Evolutionary conservation across 2,329 filamentous ascomycete species (phyloP).

Genomic region (Aspergillus brasiliensis): DNA sequence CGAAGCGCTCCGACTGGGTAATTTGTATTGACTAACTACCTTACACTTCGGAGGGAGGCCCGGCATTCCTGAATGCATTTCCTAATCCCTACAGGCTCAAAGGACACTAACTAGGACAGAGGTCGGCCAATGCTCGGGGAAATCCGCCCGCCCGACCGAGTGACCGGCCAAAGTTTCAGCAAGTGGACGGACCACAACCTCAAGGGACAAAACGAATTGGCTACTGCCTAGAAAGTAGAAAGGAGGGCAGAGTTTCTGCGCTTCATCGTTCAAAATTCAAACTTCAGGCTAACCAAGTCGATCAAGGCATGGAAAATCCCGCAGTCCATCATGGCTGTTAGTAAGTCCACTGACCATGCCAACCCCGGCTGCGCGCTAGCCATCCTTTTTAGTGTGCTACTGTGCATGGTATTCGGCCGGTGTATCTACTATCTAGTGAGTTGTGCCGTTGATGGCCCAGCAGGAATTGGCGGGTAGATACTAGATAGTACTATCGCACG

Average conservation of each 20-base stretch:
- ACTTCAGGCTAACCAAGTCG: neutral
- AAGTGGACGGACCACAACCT: neutral
- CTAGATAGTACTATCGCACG: too few relatives aligned
- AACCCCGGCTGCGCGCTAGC: neutral
- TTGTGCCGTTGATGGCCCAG: neutral
- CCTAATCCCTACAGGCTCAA: too few relatives aligned
- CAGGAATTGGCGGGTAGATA: too few relatives aligned
- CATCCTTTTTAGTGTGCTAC: neutral
- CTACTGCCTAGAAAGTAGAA: neutral
- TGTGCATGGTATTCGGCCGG: neutral
- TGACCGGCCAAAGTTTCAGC: neutral
- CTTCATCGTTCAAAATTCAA: neutral
- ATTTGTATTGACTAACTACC: too few relatives aligned
- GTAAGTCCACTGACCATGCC: neutral
- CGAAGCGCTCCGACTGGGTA: too few relatives aligned
- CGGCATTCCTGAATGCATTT: too few relatives aligned
- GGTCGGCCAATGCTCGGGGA: conserved; percentile 8
- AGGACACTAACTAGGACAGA: neutral
- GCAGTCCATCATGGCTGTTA: neutral
- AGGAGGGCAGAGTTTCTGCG: neutral
- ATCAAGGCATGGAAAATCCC: neutral
- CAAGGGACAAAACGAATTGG: neutral
- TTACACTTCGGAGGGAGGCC: too few relatives aligned
- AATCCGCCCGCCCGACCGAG: neutral
- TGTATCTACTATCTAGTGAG: too few relatives aligned